phyloP scores from a whole-genome alignment of 2,329 filamentous ascomycete species.

The Coniochaeta sp. region DNA sequence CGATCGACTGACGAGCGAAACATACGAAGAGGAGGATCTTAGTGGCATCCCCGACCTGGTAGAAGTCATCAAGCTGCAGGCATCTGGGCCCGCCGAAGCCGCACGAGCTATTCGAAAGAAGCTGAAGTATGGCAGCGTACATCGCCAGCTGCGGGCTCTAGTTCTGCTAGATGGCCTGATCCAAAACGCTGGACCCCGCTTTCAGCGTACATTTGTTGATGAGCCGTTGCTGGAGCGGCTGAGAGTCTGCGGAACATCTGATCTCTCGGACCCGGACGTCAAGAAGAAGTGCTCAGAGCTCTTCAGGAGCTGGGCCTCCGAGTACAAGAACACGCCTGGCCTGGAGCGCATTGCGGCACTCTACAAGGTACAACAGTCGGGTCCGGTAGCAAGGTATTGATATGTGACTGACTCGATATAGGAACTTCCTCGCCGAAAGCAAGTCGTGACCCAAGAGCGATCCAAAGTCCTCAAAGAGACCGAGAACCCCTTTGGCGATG shows the following conservation, averaged over 20 bases:
- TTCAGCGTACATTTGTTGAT: conserved; percentile 82
- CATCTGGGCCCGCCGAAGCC: conserved; percentile 78
- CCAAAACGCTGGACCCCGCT: conserved; percentile 83
- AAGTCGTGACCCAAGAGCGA: conserved; percentile 66
- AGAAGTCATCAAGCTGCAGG: conserved; percentile 86
- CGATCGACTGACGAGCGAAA: conserved; percentile 82
- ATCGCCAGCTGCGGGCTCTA: conserved; percentile 83
- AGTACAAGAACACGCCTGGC: conserved; percentile 75
- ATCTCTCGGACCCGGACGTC: conserved; percentile 79
- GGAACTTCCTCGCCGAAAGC: conserved; percentile 61
- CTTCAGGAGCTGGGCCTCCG: conserved; percentile 77
- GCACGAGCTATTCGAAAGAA: conserved; percentile 93
- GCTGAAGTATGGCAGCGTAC: conserved; percentile 94
- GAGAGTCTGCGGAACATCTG: conserved; percentile 77
- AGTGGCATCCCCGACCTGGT: conserved; percentile 90
- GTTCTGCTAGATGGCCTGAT: conserved; percentile 88
- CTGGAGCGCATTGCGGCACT: conserved; percentile 74
- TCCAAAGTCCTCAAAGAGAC: conserved; percentile 81
- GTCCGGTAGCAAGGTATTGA: not conserved
- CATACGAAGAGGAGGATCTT: conserved; percentile 84
- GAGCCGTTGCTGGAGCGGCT: conserved; percentile 88
- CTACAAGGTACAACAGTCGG: conserved; percentile 45
- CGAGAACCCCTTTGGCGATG: conserved; percentile 62
- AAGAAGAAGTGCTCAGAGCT: conserved; percentile 79
- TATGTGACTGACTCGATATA: conserved; percentile 13